Conservation (phyloP, 352 stramenopile genomes). For the Globisporangium camurandrum region DNA sequence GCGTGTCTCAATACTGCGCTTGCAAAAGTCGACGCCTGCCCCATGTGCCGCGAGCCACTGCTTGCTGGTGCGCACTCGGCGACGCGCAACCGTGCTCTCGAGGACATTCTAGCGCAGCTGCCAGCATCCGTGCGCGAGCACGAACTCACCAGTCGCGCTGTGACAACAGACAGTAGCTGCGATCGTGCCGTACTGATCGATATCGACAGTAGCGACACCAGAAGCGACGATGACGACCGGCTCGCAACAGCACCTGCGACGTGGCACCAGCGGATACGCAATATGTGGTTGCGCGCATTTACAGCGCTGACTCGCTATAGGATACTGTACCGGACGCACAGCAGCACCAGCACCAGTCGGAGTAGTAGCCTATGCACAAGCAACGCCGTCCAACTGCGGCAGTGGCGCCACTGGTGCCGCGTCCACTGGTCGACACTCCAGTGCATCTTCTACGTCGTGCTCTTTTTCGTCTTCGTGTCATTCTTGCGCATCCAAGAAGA, state of each 20-base stretch:
- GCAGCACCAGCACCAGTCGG: neutral
- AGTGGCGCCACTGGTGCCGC: conserved; percentile 45
- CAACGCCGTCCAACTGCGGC: conserved; percentile 14
- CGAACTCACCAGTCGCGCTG: conserved; percentile 1
- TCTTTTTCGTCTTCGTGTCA: conserved; percentile 54
- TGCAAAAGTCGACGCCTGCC: conserved; percentile 31
- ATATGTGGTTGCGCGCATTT: too few relatives aligned
- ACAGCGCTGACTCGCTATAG: too few relatives aligned
- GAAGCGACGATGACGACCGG: too few relatives aligned
- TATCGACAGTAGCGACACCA: neutral
- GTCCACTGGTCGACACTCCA: conserved; percentile 48
- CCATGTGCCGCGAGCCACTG: conserved; percentile 49
- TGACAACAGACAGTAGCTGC: too few relatives aligned
- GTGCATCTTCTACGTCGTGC: conserved; percentile 50
- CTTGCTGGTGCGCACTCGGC: conserved; percentile 33
- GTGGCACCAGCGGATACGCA: too few relatives aligned
- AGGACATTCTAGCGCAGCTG: conserved; percentile 25
- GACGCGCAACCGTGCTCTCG: conserved; percentile 42
- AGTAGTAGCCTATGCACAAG: too few relatives aligned
- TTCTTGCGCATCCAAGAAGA: conserved; percentile 59
- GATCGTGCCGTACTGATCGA: neutral
- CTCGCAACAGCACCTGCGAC: too few relatives aligned
- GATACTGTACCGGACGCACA: neutral
- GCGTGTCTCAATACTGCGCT: conserved; percentile 42
- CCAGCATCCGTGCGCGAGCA: conserved; percentile 5